Evolutionary conservation across 2,329 filamentous ascomycete genomes (phyloP).

Genomic region (Fonsecaea erecta): DNA sequence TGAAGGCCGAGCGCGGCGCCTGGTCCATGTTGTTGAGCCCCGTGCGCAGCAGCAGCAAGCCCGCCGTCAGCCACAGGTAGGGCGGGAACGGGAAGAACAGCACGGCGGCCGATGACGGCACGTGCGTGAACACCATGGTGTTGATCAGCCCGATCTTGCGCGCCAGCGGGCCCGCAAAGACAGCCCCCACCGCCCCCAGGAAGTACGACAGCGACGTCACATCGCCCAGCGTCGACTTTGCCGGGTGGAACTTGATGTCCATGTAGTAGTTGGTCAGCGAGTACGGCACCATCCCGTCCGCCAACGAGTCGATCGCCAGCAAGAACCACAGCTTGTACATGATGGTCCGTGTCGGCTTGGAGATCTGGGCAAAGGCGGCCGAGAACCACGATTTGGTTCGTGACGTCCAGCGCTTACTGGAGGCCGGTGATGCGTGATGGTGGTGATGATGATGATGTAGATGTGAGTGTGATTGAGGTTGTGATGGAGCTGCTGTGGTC

Average conservation of each 20-base stretch:
- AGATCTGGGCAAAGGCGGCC: slow-evolving; percentile 58
- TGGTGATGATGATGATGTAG: neutral
- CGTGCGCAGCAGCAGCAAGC: slow-evolving; percentile 63
- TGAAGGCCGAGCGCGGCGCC: slow-evolving; percentile 68
- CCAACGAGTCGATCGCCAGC: slow-evolving; percentile 66
- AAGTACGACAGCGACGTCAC: slow-evolving; percentile 61
- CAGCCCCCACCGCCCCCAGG: slow-evolving; percentile 58
- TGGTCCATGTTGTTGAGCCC: slow-evolving; percentile 73
- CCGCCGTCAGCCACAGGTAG: slow-evolving; percentile 57
- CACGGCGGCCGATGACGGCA: slow-evolving; percentile 66
- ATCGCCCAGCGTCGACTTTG: slow-evolving; percentile 64
- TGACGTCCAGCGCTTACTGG: neutral
- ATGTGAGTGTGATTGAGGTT: neutral
- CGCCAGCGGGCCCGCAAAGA: slow-evolving; percentile 63
- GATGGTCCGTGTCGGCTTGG: slow-evolving; percentile 59
- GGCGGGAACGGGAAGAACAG: slow-evolving; percentile 63
- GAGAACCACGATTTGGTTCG: slow-evolving; percentile 26
- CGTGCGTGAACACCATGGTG: slow-evolving; percentile 67
- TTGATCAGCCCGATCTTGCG: slow-evolving; percentile 65
- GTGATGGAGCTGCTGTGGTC: neutral
- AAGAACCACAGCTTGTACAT: slow-evolving; percentile 70
- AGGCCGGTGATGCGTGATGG: neutral
- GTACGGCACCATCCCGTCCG: slow-evolving; percentile 68
- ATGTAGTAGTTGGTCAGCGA: slow-evolving; percentile 64
- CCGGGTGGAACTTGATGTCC: slow-evolving; percentile 59